Conservation (phyloP, 805 yeast genomes). For the Metschnikowia similis region DNA sequence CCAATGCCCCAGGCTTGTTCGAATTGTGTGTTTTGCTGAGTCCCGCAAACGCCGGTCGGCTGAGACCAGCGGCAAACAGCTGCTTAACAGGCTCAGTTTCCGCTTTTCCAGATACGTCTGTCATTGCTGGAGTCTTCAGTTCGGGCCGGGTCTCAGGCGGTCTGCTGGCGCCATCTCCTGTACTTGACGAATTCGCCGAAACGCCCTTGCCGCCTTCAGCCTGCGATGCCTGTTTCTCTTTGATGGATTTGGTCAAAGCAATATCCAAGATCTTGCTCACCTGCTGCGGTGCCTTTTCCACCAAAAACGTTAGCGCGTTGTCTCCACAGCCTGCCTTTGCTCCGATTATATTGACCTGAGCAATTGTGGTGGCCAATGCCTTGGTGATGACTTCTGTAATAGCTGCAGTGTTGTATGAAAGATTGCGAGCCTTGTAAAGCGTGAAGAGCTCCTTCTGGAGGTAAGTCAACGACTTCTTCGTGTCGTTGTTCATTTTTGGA, state of each 20-base stretch:
- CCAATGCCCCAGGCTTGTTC: slow-evolving; percentile 29
- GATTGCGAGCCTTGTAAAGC: slow-evolving; percentile 69
- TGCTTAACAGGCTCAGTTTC: slow-evolving; percentile 19
- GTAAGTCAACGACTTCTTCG: slow-evolving; percentile 72
- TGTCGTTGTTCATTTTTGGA: slow-evolving; percentile 49
- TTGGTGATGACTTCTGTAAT: slow-evolving; percentile 83
- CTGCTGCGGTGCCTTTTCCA: slow-evolving; percentile 78
- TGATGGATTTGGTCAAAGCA: slow-evolving; percentile 75
- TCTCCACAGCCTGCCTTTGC: slow-evolving; percentile 78
- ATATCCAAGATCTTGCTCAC: slow-evolving; percentile 74
- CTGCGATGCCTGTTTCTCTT: slow-evolving; percentile 31
- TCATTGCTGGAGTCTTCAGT: background rate
- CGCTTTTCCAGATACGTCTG: background rate
- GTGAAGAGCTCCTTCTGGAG: slow-evolving; percentile 82
- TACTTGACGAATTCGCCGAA: background rate
- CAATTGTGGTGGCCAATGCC: slow-evolving; percentile 89
- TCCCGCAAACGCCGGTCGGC: slow-evolving; percentile 24
- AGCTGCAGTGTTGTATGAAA: slow-evolving; percentile 70
- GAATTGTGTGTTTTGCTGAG: slow-evolving; percentile 23
- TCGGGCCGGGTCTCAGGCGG: background rate
- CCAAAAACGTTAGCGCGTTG: slow-evolving; percentile 70
- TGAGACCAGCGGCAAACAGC: slow-evolving; percentile 21
- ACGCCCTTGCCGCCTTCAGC: slow-evolving; percentile 6
- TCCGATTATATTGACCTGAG: slow-evolving; percentile 84
- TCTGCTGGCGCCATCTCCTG: background rate